Evolutionary conservation across 768 basidiomycete species (phyloP).

Genomic region (Ephemerocybe angulata): DNA sequence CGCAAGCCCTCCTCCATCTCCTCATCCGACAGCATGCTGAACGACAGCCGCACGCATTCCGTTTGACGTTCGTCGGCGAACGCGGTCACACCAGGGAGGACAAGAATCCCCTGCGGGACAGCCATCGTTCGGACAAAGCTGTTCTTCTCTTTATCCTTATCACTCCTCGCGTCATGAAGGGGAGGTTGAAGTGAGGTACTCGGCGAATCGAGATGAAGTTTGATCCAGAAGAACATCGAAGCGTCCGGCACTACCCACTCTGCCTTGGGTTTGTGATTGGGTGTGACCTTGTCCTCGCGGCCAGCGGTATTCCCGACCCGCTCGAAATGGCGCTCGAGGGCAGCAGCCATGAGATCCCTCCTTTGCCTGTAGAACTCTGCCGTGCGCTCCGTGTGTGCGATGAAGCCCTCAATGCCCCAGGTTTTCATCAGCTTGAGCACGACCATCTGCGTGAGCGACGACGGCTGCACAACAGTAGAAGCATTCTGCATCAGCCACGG

Average conservation of each 20-base stretch:
- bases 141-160: conserved; percentile 54
- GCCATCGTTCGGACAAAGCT: conserved; percentile 66
- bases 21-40: conserved; percentile 59
- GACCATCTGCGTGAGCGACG: conserved; percentile 59
- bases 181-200: not conserved
- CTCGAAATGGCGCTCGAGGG: conserved; percentile 62
- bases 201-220: conserved; percentile 19
- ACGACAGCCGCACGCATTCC: conserved; percentile 71
- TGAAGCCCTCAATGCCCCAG: conserved; percentile 74
- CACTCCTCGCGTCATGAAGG: not conserved
- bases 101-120: conserved; percentile 70
- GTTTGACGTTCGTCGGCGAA: conserved; percentile 62
- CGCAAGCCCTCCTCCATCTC: conserved; percentile 71
- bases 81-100: conserved; percentile 77
- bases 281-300: conserved; percentile 30
- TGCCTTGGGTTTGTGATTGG: conserved; percentile 36
- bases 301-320: not conserved
- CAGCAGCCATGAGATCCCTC: conserved; percentile 68
- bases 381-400: conserved; percentile 60
- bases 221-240: conserved; percentile 86
- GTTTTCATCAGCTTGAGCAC: conserved; percentile 48
- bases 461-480: conserved; percentile 58
- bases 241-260: conserved; percentile 66
- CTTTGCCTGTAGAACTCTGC: conserved; percentile 64
- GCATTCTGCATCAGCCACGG: conserved; percentile 39